Evolutionary conservation across 2,329 filamentous ascomycete genomes (phyloP).

Genomic region (Stenocarpella maydis): DNA sequence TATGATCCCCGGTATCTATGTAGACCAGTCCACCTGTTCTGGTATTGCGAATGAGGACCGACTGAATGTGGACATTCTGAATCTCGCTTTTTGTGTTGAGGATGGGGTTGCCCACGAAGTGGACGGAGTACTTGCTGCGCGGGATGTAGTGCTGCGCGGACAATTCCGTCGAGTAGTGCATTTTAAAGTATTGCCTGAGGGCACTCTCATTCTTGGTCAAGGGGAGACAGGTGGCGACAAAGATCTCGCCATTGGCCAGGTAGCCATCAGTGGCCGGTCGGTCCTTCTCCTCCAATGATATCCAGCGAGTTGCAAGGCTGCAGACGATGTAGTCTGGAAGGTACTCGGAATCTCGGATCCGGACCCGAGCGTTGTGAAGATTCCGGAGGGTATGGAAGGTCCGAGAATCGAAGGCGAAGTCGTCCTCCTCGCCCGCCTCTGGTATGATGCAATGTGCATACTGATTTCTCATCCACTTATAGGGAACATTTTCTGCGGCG

Average conservation of each 20-base stretch:
- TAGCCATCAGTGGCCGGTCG: background rate
- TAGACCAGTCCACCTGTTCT: background rate
- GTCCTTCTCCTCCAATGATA: background rate
- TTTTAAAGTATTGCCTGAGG: background rate
- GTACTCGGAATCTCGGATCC: background rate
- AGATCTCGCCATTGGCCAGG: background rate
- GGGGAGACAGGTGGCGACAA: background rate
- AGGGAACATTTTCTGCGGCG: background rate
- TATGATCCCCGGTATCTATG: background rate
- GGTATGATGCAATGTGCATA: conserved; percentile 2
- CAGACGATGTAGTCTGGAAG: background rate
- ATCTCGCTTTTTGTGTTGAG: background rate
- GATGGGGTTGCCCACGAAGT: background rate
- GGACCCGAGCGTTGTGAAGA: background rate
- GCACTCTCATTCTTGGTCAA: background rate
- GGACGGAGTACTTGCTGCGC: conserved; percentile 3
- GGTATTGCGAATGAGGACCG: conserved; percentile 9
- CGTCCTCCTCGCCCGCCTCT: background rate
- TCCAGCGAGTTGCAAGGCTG: conserved; percentile 4
- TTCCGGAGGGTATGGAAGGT: background rate
- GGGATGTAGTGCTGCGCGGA: background rate
- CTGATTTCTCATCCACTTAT: background rate
- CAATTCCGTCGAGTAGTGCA: background rate
- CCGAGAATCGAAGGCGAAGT: background rate
- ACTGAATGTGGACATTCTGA: background rate